Conservation (phyloP, 2,329 filamentous ascomycete genomes). For the Xylaria sp. region DNA sequence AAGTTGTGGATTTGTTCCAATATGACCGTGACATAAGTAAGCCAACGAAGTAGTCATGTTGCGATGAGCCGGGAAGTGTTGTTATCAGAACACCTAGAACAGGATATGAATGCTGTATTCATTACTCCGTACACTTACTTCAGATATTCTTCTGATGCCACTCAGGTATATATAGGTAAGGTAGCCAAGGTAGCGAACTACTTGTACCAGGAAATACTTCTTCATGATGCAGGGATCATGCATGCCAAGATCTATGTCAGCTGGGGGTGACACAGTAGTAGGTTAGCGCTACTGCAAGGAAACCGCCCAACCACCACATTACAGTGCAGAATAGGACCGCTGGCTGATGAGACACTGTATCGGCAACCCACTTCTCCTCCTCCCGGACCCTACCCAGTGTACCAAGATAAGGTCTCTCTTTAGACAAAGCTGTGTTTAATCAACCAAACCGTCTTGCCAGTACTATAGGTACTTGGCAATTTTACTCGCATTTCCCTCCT, state of each 20-base stretch:
- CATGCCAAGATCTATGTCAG: slow-evolving; percentile 1
- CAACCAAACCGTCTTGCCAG: neutral
- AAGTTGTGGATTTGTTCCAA: neutral
- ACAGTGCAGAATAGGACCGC: neutral
- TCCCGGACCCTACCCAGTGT: neutral
- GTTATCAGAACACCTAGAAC: neutral
- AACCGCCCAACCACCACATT: neutral
- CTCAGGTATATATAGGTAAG: neutral
- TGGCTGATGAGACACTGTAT: neutral
- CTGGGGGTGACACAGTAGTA: neutral
- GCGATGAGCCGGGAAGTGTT: neutral
- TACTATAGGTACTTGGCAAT: neutral
- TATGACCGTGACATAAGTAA: neutral
- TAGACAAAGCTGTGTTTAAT: neutral
- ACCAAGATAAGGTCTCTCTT: neutral
- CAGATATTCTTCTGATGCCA: neutral
- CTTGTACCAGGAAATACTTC: neutral
- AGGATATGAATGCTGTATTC: neutral
- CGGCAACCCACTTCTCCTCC: neutral
- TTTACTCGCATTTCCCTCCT: neutral
- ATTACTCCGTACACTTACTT: no score
- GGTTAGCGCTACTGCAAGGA: slow-evolving; percentile 5
- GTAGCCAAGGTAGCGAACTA: no score
- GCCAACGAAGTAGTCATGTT: neutral
- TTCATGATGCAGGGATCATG: slow-evolving; percentile 11